These are phyloP conservation scores for Monoraphidium neglectum DNA, from an alignment of 139 green algal species.

Conservation along the genomic window DNA sequence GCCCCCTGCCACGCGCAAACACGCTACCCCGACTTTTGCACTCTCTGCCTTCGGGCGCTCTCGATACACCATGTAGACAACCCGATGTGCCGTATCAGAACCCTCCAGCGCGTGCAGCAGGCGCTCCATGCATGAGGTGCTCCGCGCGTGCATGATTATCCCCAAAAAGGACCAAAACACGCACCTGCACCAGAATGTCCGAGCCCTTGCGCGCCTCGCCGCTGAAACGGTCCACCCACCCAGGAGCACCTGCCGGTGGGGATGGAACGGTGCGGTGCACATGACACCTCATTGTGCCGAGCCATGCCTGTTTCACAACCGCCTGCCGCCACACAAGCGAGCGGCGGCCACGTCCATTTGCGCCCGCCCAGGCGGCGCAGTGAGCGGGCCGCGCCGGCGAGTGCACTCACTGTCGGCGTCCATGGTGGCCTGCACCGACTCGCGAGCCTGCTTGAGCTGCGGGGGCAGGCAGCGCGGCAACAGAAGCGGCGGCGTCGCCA, in stretches of 20 bases:
- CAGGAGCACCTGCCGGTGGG: slow-evolving; percentile 25
- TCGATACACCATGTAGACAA: background rate
- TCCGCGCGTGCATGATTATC: too few relatives aligned
- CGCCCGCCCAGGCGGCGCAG: too few relatives aligned
- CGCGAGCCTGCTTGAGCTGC: slow-evolving; percentile 31
- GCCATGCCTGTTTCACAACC: too few relatives aligned
- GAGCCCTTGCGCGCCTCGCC: slow-evolving; percentile 89
- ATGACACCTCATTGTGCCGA: too few relatives aligned
- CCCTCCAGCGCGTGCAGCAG: background rate
- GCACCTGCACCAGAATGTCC: slow-evolving; percentile 95
- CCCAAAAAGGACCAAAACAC: too few relatives aligned
- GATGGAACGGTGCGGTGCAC: too few relatives aligned
- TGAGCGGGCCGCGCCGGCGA: background rate
- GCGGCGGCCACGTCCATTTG: too few relatives aligned
- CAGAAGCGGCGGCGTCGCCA: too few relatives aligned
- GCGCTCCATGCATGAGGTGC: too few relatives aligned
- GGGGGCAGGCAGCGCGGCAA: too few relatives aligned
- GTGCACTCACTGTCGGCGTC: slow-evolving; percentile 32
- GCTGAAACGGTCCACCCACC: slow-evolving; percentile 87
- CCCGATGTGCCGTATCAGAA: background rate
- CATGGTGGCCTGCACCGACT: slow-evolving; percentile 32
- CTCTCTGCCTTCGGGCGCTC: background rate
- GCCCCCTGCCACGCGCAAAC: slow-evolving; percentile 62
- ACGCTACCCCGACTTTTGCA: background rate
- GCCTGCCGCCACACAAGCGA: too few relatives aligned